Evolutionary conservation across 192 early-diverging fungal genomes (phyloP).

Genomic region (Backusella liffmaniae): DNA sequence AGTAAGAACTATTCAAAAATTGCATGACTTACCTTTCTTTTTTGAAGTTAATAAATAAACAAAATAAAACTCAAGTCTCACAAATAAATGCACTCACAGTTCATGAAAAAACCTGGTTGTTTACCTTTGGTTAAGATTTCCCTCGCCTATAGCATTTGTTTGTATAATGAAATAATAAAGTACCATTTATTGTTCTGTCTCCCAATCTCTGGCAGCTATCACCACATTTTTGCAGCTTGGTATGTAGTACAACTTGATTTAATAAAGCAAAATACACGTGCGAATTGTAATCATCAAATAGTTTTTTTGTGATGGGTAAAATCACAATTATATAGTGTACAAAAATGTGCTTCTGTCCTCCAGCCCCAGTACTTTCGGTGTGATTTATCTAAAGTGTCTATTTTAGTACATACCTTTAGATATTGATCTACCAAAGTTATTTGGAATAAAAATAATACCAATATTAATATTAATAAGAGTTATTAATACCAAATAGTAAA

Average conservation of each 20-base stretch:
- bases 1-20: not conserved
- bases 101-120: not conserved
- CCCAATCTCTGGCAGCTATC: not conserved
- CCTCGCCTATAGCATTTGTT: not conserved
- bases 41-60: not conserved
- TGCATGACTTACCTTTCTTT: not conserved
- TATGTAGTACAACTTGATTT: not conserved
- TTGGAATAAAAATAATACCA: not conserved
- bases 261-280: not conserved
- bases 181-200: not conserved
- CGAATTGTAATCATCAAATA: not conserved
- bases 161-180: not conserved
- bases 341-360: not conserved
- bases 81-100: not conserved
- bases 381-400: not conserved
- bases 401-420: not conserved
- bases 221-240: not conserved
- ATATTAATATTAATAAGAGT: not conserved
- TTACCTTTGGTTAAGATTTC: not conserved
- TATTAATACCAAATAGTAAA: not conserved
- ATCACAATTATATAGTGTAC: not conserved
- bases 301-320: constrained; percentile 3
- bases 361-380: not conserved
- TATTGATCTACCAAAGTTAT: not conserved
- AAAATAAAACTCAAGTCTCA: not conserved